Conservation (phyloP, 2,329 filamentous ascomycete species). For the Zymoseptoria ardabiliae region DNA sequence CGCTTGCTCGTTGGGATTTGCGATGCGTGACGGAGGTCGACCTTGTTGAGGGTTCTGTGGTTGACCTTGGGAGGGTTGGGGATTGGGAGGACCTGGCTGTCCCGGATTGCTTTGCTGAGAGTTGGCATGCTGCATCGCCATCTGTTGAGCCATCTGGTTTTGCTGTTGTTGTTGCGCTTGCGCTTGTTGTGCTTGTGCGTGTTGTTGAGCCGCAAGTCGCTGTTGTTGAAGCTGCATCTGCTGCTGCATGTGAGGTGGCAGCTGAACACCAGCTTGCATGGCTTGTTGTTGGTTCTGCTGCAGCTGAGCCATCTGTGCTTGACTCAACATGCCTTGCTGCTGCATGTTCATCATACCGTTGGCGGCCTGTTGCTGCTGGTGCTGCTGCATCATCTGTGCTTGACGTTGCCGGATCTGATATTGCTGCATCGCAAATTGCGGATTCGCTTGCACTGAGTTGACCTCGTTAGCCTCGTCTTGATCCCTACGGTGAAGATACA, state of each 20-base stretch:
- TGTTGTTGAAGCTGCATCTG: slow-evolving; percentile 34
- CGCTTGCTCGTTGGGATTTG: slow-evolving; percentile 26
- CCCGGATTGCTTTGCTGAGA: slow-evolving; percentile 45
- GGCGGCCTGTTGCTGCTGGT: slow-evolving; percentile 30
- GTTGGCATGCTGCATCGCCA: slow-evolving; percentile 41
- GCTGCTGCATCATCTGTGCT: slow-evolving; percentile 35
- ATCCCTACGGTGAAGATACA: background rate
- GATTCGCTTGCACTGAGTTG: slow-evolving; percentile 31
- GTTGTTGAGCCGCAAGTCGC: slow-evolving; percentile 23
- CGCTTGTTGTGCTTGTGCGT: slow-evolving; percentile 33
- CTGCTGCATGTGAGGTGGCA: slow-evolving; percentile 29
- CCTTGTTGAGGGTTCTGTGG: slow-evolving; percentile 32
- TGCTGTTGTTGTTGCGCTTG: slow-evolving; percentile 30
- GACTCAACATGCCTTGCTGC: slow-evolving; percentile 17
- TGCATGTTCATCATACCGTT: slow-evolving; percentile 18
- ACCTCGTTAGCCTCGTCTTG: background rate
- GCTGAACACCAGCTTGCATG: slow-evolving; percentile 21
- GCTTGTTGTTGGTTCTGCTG: slow-evolving; percentile 35
- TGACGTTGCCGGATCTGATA: slow-evolving; percentile 42
- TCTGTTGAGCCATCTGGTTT: slow-evolving; percentile 35
- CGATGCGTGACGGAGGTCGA: slow-evolving; percentile 33
- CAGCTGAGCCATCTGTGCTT: slow-evolving; percentile 31
- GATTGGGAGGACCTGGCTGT: slow-evolving; percentile 35
- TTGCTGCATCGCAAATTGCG: slow-evolving; percentile 24
- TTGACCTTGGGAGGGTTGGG: slow-evolving; percentile 33